These are phyloP conservation scores for Xanthoceras sorbifolium DNA, from an alignment of 345 rosid species.

Conservation along the genomic window DNA sequence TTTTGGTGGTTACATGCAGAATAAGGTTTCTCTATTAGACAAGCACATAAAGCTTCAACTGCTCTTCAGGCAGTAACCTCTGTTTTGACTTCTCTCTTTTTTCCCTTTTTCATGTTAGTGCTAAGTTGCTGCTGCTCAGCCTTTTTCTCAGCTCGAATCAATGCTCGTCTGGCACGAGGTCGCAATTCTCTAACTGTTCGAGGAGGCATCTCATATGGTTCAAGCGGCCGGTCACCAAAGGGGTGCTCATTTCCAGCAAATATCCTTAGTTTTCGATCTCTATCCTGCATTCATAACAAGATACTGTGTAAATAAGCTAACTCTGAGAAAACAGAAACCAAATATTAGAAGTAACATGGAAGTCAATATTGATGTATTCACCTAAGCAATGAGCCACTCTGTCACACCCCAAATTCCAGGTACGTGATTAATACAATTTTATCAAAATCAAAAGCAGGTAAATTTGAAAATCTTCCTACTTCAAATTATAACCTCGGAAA, in stretches of 20 bases:
- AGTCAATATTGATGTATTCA: background rate
- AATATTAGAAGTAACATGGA: background rate
- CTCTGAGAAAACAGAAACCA: background rate
- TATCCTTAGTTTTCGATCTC: conserved; percentile 92
- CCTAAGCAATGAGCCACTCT: background rate
- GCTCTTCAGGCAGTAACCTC: conserved; percentile 38
- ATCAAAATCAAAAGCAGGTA: background rate
- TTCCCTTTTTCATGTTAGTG: conserved; percentile 48
- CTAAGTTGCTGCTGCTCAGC: conserved; percentile 63
- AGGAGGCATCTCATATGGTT: conserved; percentile 78
- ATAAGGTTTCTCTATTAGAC: background rate
- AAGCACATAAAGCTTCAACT: background rate
- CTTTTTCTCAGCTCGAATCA: conserved; percentile 87
- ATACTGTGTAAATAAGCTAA: background rate
- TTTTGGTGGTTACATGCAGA: conserved; percentile 25
- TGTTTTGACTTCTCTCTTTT: conserved; percentile 46
- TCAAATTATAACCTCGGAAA: too few relatives aligned
- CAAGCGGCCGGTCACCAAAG: conserved; percentile 72
- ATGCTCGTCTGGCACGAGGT: conserved; percentile 91
- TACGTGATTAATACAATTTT: background rate
- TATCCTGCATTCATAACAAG: conserved; percentile 58
- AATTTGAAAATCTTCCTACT: background rate
- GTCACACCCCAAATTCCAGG: background rate
- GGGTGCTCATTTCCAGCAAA: conserved; percentile 86
- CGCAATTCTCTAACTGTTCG: conserved; percentile 84